Evolutionary conservation across 306 rosid species (phyloP), one percentile per base, ranked within the genome.

Genomic region (Medicago arabica): DNA sequence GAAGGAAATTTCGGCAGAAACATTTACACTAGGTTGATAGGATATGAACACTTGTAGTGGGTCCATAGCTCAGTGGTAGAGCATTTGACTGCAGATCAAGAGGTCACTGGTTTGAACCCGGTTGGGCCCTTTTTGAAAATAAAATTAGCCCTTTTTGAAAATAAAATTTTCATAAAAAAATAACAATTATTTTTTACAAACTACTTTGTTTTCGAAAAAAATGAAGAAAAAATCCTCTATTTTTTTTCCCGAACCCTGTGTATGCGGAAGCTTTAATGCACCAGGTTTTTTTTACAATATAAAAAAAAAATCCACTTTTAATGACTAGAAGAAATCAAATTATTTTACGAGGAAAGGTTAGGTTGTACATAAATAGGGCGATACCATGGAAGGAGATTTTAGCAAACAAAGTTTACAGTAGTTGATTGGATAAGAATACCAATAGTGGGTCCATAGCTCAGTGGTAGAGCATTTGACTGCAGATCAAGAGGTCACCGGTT

Each of bases 11-110:
- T 23, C 18, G 17, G 44, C 14, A 55, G 70, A 36, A 14, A 6
- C 1, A 18, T 69, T 21, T 16, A 36, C 0, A 50, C 1, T 39
- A 61, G 11, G 1, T 31, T 60, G 40, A 13, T 28, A 14, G 16
- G 17, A 28, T 3, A 15, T 0, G 12, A 31, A 15, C 15, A 14
- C 0, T 18, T 31, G 6, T 6, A 31, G 0, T 31, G 67, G 72
- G 55, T 67, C 72, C 55, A 67, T 67, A 67, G 70, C 70, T 39
- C 69, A 64, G 69, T 16, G 50, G 69, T 36, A 64, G 70, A 64
- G 70, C 70, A 39, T 64, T 43, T 67, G 57, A 64, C 70, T 64
- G 70, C 70, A 36, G 50, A 64, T 64, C 69, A 64, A 64, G 69
- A 64, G 69, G 49, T 39, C 70, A 64, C 70, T 31, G n/a, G 50